Evolutionary conservation across 1,284 basidiomycete genomes (phyloP).

Genomic region (Wallemia ichthyophaga): DNA sequence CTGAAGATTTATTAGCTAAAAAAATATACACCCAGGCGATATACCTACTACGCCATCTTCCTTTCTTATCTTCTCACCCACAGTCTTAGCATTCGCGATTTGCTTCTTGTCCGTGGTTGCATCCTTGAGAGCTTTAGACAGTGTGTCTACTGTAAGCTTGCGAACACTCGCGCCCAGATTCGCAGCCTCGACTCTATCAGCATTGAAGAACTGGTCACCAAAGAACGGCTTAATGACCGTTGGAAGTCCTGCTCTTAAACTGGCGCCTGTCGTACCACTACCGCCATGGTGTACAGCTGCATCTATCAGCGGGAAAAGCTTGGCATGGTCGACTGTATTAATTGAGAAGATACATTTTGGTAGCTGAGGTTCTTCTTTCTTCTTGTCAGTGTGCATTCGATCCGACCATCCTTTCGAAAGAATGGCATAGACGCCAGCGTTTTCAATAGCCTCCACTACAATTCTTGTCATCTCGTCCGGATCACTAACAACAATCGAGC

Average conservation of each 20-base stretch:
- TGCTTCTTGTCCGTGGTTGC: conserved; percentile 70
- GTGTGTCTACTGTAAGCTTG: conserved; percentile 44
- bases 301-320: conserved; percentile 78
- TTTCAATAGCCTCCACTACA: conserved; percentile 54
- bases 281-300: conserved; percentile 37
- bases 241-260: conserved; percentile 50
- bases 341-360: conserved; percentile 53
- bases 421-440: conserved; percentile 34
- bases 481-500: conserved; percentile 65
- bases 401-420: conserved; percentile 96
- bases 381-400: conserved; percentile 36
- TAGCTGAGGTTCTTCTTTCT: conserved; percentile 22
- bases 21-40: not conserved
- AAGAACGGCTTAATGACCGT: conserved; percentile 42
- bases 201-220: conserved; percentile 71
- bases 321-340: conserved; percentile 74
- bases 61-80: conserved; percentile 55
- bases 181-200: conserved; percentile 68
- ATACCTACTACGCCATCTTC: conserved; percentile 12
- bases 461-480: conserved; percentile 67
- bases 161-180: conserved; percentile 61
- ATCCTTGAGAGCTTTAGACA: conserved; percentile 40
- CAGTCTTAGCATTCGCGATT: conserved; percentile 44
- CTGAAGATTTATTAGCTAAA: not conserved
- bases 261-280: conserved; percentile 77